Evolutionary conservation across 805 yeast species (phyloP).

Genomic region (Huiozyma sinensis): DNA sequence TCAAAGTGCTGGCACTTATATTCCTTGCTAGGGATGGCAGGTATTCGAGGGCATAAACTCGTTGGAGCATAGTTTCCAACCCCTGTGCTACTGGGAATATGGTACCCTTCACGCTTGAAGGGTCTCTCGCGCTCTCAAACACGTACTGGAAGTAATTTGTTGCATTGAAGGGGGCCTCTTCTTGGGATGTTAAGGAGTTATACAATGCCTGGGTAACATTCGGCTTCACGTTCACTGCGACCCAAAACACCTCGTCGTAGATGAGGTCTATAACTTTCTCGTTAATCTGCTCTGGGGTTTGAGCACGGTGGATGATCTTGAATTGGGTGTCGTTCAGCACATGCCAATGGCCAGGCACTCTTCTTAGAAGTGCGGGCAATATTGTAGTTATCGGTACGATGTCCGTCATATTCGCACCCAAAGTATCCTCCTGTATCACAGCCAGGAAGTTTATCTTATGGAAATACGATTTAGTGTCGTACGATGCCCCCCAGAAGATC

Average conservation of each 20-base stretch:
- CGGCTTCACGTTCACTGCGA: slow-evolving; percentile 41
- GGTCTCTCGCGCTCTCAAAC: slow-evolving; percentile 60
- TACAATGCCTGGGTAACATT: slow-evolving; percentile 33
- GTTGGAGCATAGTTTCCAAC: slow-evolving; percentile 23
- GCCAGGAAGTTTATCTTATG: slow-evolving; percentile 2
- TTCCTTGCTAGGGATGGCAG: slow-evolving; percentile 13
- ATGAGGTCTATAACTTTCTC: slow-evolving; percentile 36
- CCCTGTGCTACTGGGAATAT: slow-evolving; percentile 34
- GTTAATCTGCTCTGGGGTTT: slow-evolving; percentile 8
- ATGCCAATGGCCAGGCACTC: slow-evolving; percentile 22
- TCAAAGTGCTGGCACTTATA: slow-evolving; percentile 4
- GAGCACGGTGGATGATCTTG: neutral
- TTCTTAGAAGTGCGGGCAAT: neutral
- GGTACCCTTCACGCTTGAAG: slow-evolving; percentile 34
- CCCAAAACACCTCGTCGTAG: slow-evolving; percentile 53
- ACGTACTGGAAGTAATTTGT: slow-evolving; percentile 28
- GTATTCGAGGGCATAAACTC: slow-evolving; percentile 3
- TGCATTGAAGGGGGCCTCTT: slow-evolving; percentile 12
- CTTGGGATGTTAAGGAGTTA: slow-evolving; percentile 16
- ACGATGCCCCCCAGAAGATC: slow-evolving; percentile 31
- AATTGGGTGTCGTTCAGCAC: slow-evolving; percentile 20
- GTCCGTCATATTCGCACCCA: neutral
- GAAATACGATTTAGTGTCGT: slow-evolving; percentile 15
- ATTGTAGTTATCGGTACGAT: slow-evolving; percentile 1
- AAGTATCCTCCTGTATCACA: slow-evolving; percentile 3